phyloP scores from a whole-genome alignment of 805 yeast genomes.

The Barnettozyma pratensis region DNA sequence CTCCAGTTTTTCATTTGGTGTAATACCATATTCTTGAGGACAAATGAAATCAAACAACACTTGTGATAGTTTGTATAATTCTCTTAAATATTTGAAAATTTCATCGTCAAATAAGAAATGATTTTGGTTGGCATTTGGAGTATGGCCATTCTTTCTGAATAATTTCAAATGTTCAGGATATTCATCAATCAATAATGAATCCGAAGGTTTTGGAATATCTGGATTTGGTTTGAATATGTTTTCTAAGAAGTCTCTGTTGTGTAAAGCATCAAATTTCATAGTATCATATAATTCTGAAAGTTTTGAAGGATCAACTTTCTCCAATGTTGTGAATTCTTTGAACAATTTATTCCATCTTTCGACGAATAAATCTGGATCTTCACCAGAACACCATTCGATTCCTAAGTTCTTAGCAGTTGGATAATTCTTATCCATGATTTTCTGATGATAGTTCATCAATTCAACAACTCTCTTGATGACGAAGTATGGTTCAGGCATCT shows the following conservation, averaged over 20 bases:
- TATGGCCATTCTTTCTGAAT: slow-evolving; percentile 15
- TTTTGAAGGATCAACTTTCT: slow-evolving; percentile 95
- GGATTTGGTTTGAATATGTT: slow-evolving; percentile 68
- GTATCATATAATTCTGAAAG: slow-evolving; percentile 96
- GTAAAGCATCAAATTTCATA: slow-evolving; percentile 97
- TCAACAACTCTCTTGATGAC: slow-evolving; percentile 94
- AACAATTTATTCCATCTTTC: slow-evolving; percentile 98
- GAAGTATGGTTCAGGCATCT: slow-evolving; percentile 94
- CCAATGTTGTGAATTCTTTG: slow-evolving; percentile 86
- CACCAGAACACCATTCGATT: slow-evolving; percentile 92
- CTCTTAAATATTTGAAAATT: slow-evolving; percentile 75
- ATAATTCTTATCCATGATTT: slow-evolving; percentile 78
- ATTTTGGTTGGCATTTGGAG: slow-evolving; percentile 18
- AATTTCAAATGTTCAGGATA: slow-evolving; percentile 26
- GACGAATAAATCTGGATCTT: slow-evolving; percentile 81
- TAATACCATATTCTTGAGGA: slow-evolving; percentile 98
- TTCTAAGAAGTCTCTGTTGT: slow-evolving; percentile 84
- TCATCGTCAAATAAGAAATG: slow-evolving; percentile 70
- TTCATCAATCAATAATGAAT: slow-evolving; percentile 23
- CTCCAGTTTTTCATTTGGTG: slow-evolving; percentile 90
- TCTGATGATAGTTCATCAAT: slow-evolving; percentile 86
- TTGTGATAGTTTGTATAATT: slow-evolving; percentile 83
- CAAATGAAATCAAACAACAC: slow-evolving; percentile 95
- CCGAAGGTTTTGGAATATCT: slow-evolving; percentile 31
- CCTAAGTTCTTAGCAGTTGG: slow-evolving; percentile 61